Base-by-base conservation (phyloP, 2,329 filamentous ascomycete species). In the Tolypocladium paradoxum region DNA sequence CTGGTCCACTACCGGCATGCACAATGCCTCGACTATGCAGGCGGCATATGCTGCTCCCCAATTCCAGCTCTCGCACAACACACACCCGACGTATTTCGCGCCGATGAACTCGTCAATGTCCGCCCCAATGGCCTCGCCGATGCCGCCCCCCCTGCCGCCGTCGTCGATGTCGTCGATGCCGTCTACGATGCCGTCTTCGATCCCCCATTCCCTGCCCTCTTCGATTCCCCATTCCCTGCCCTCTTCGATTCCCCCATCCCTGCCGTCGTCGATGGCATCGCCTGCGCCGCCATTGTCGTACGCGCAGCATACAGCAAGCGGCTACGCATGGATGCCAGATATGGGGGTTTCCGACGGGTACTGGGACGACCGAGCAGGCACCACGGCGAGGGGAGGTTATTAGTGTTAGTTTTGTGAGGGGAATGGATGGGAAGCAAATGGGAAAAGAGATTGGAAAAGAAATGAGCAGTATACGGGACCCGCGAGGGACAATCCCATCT, bases 1-100 rank as follows among this genome's bases (percentile, higher is more conserved):
- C 34, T 60, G 65, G 57, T 61, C 60, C 11, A 54, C 61, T 8
- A 57, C 63, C 18, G 60, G 53, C 48, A 58, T 62, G 14, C 59
- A 61, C 6, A 50, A n/a, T 22, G 3, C 24, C 24, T 29, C 40
- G 51, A 22, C 50, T 38, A 31, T 43, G 47, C 20, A 37, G 7
- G n/a, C 51, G 3, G 43, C 54, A 11, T 62, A 61, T 33, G 57
- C 50, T 4, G 53, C 52, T 48, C 43, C 53, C n/a, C 47, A 49
- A 5, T 37, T 20, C 29, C 55, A 52, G 46, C 43, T 48, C 31
- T 49, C 50, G 31, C 49, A 53, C 31, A 47, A 48, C 14, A 24
- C 53, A 4, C 57, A 55, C 31, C 20, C 49, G 37, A 11, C 53
- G 16, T 45, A 45, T 29, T 24, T 29, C 37, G 5, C 38, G 27